Percentiles rank a stretch among this genome's conserved stretches.
Evolutionary conservation across 148 eudicot genomes (phyloP).

Genomic region (Selenicereus undatus): DNA sequence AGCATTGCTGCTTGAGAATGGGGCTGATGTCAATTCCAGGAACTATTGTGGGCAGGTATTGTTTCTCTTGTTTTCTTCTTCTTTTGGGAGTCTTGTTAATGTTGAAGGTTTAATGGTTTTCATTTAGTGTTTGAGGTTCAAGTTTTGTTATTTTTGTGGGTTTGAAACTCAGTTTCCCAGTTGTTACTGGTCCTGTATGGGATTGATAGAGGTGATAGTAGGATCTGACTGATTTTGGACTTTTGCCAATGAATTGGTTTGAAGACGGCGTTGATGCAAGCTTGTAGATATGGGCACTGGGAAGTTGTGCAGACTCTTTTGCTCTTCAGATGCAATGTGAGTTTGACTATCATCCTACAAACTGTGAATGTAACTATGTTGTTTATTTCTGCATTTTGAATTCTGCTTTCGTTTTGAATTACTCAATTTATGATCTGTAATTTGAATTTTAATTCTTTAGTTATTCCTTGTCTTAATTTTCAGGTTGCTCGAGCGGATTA

Average conservation of each 20-base stretch:
- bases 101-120: no score
- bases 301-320: conserved; percentile 96
- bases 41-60: conserved; percentile 98
- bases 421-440: not conserved
- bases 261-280: conserved; percentile 99
- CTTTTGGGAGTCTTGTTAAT: not conserved
- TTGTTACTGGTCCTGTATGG: not conserved
- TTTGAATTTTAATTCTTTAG: not conserved
- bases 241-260: conserved; percentile 12
- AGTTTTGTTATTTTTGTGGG: not conserved
- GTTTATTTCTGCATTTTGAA: not conserved
- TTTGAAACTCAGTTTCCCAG: not conserved
- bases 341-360: conserved; percentile 22
- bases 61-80: not conserved
- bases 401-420: not conserved
- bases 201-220: not conserved
- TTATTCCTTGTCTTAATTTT: conserved; percentile 9
- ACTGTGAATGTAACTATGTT: not conserved
- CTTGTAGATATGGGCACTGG: conserved; percentile 98
- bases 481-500: conserved; percentile 96
- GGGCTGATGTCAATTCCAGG: conserved; percentile 98
- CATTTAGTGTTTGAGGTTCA: conserved; percentile 6
- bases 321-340: conserved; percentile 91
- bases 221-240: conserved; percentile 5
- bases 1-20: conserved; percentile 82